phyloP scores from a whole-genome alignment of 2,329 filamentous ascomycete species.

The Aspergillus quadricinctus region DNA sequence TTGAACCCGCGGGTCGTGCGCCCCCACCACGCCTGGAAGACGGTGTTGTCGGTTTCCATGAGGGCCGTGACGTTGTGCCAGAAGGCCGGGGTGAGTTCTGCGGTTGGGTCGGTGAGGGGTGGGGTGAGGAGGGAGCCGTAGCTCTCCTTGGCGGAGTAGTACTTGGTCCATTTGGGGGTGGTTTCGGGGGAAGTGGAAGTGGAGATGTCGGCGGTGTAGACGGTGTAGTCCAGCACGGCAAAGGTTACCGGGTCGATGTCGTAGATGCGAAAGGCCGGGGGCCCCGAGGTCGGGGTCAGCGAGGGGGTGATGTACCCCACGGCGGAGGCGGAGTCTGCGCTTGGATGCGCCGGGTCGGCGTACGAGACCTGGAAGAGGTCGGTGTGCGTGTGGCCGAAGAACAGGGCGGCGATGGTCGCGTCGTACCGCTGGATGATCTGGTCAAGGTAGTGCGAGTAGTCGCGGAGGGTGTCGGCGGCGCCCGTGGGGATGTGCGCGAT shows the following conservation, averaged over 20 bases:
- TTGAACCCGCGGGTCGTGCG: conserved; percentile 49
- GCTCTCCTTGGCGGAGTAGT: conserved; percentile 54
- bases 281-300: conserved; percentile 52
- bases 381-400: conserved; percentile 56
- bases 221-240: conserved; percentile 50
- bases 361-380: conserved; percentile 57
- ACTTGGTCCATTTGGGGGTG: conserved; percentile 50
- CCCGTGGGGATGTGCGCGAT: conserved; percentile 57
- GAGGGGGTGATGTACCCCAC: conserved; percentile 54
- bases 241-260: conserved; percentile 56
- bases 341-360: conserved; percentile 42
- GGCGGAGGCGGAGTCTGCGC: conserved; percentile 43
- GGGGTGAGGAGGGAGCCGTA: conserved; percentile 48
- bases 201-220: conserved; percentile 53
- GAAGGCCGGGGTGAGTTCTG: conserved; percentile 53
- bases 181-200: conserved; percentile 18
- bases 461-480: conserved; percentile 48
- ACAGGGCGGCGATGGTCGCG: conserved; percentile 52
- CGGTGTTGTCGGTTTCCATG: conserved; percentile 41
- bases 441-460: conserved; percentile 51
- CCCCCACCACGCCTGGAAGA: conserved; percentile 47
- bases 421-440: conserved; percentile 53
- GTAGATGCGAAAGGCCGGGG: conserved; percentile 57
- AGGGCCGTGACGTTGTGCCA: conserved; percentile 55
- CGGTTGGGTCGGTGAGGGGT: conserved; percentile 33